These are phyloP conservation scores for Mycena filopes DNA, from an alignment of 768 basidiomycete species.

Conservation along the genomic window DNA sequence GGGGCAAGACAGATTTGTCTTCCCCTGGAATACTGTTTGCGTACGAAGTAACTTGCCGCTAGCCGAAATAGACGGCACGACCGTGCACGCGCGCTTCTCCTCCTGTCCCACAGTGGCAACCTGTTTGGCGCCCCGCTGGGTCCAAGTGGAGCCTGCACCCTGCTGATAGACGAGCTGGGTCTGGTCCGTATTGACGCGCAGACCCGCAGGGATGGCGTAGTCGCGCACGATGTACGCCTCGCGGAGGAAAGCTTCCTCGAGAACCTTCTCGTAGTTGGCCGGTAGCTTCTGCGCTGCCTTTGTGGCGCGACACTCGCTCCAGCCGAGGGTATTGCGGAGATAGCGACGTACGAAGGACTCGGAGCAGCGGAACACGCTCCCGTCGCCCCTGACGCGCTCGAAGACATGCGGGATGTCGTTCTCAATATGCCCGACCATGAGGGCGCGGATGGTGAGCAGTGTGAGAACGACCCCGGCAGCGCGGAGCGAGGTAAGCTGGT, in stretches of 20 bases:
- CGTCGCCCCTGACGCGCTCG: conserved; percentile 32
- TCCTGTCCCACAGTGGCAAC: too few relatives aligned
- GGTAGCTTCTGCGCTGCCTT: conserved; percentile 50
- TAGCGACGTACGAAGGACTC: too few relatives aligned
- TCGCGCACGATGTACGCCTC: conserved; percentile 40
- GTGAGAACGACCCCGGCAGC: conserved; percentile 36
- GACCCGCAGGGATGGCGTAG: conserved; percentile 37
- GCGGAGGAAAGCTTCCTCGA: conserved; percentile 32
- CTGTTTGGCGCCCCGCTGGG: conserved; percentile 37
- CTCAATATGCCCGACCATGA: conserved; percentile 43
- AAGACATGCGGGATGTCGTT: background rate
- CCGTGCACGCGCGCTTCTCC: conserved; percentile 55
- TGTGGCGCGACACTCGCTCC: conserved; percentile 40
- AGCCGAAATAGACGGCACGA: conserved; percentile 37
- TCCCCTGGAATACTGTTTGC: background rate
- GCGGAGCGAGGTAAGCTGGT: conserved; percentile 30
- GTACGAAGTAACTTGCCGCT: background rate
- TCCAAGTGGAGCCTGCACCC: conserved; percentile 43
- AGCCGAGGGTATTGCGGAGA: conserved; percentile 33
- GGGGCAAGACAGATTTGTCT: background rate
- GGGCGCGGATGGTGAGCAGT: conserved; percentile 37
- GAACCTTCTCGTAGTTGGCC: conserved; percentile 36
- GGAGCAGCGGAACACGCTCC: conserved; percentile 40
- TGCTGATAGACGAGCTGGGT: conserved; percentile 42
- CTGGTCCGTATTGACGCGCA: too few relatives aligned